A percentile compares a stretch with the other conserved stretches of the same genome.
Evolutionary conservation across 1,139 yeast species (phyloP).

Genomic region (Kodamaea plutei): DNA sequence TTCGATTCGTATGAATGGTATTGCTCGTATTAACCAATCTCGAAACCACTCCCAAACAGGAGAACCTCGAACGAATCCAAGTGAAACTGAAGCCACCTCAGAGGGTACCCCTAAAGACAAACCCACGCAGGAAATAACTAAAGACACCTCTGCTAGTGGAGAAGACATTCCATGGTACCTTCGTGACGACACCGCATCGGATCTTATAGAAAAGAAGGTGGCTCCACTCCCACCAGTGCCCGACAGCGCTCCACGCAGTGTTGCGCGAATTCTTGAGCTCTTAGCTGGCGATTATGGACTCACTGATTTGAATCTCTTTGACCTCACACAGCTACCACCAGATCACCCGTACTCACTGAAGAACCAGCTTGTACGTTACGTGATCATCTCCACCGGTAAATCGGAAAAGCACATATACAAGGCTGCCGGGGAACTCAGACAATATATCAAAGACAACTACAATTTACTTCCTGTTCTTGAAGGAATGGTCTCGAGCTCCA

Average conservation of each 20-base stretch:
- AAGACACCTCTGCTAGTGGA: too few species aligned
- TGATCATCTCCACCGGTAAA: constrained; percentile 74
- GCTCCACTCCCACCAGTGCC: constrained; percentile 52
- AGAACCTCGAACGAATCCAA: too few species aligned
- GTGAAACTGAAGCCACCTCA: too few species aligned
- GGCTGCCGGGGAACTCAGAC: constrained; percentile 58
- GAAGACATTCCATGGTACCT: constrained; percentile 58
- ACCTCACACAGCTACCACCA: constrained; percentile 29
- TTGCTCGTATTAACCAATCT: too few species aligned
- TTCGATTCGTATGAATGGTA: too few species aligned
- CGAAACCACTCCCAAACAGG: too few species aligned
- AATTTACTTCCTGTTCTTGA: constrained; percentile 52
- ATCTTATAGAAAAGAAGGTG: constrained; percentile 25
- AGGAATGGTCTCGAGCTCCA: constrained; percentile 64
- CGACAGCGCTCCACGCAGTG: constrained; percentile 45
- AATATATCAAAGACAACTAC: constrained; percentile 31
- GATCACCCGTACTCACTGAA: constrained; percentile 37
- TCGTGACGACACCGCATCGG: constrained; percentile 47
- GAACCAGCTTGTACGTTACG: constrained; percentile 39
- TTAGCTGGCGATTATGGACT: constrained; percentile 64
- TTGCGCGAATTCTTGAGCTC: constrained; percentile 42
- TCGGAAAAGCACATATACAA: constrained; percentile 71
- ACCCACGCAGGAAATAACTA: too few species aligned
- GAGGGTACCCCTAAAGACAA: too few species aligned
- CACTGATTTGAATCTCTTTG: constrained; percentile 56